Base-by-base conservation (phyloP, 140 eudicot species). In the Bidens hawaiensis region DNA sequence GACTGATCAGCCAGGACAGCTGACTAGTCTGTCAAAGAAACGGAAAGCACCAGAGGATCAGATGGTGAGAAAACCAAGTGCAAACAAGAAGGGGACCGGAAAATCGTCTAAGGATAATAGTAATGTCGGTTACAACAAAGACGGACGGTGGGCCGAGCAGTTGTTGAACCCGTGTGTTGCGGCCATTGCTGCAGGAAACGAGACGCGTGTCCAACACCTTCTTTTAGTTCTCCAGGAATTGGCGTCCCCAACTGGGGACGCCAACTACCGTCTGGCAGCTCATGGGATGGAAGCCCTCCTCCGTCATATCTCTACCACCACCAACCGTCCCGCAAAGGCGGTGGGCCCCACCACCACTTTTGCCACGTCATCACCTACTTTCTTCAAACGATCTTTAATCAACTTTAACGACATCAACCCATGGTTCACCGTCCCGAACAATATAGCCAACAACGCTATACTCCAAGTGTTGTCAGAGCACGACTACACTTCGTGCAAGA, bases 231-330 rank as follows among this genome's bases (percentile, higher is more conserved):
- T 88, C 10, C 82, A 82, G 6, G 96, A 88, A 51, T 84, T 88
- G 5, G 83, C 94, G 13, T 84, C 96, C 4, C 82, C 82, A 15
- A 81, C 74, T 2, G 96, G 96, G 11, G 94, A 88, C 15, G 94
- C 96, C 13, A 88, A 88, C 55, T 83, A 84, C 60, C 77, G 96
- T 33, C 72, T 88, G 15, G 96, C 96, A 4, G 68, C 73, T 28
- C 94, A 81, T 2, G 96, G 96, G 36, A 83, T 84, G 76, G 80
- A 65, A 36, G 94, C 96, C 31, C 74, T 88, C 40, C 76, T 73
- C 2, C 81, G 55, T 63, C 89, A 88, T 78, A 77, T 88, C 9
- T 79, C 95, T 1, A 9, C 77, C 43, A 42, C 85, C 46, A 57
- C 73, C 64, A 50, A 62, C 57, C 14, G 63, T 22, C 83, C 77